Evolutionary conservation across 169 alveolate species (phyloP), one percentile per base, ranked within the genome.

Genomic region (Cryptosporidium felis): DNA sequence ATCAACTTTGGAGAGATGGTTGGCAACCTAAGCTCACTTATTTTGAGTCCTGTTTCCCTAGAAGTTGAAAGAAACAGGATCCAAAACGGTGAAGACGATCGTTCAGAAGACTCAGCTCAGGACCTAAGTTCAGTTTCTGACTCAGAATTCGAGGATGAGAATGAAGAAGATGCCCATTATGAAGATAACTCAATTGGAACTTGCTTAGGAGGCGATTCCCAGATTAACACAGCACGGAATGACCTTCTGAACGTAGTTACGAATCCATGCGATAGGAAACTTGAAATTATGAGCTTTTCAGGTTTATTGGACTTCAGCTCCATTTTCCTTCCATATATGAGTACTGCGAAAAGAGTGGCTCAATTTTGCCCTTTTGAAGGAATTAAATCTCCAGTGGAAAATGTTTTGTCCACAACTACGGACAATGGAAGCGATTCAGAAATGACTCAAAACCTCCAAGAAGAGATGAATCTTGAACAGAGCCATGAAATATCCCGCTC

Each of bases 221-320:
- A 26, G 49, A 8, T 47, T 0, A 23, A 44, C 0, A 49, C 30
- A 34, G 49, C 34, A 1, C 28, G 28, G 18, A 18, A 28, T 63
- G 45, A 63, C 14, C 41, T 63, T 21, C 14, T 74, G 30, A 74
- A 74, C 9, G 41, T 74, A 12, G 32, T 53, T 38, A 65, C 65
- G 3, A 34, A 61, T 74, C 28, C 67, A 10, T 18, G 42, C 28
- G 85, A 74, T 10, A 74, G 21, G 40, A 74, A 56, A 23, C 63
- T 74, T 18, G 85, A 74, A 34, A 49, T 74, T 36, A 40, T 74
- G 85, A 74, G 85, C 26, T 74, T 74, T 53, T 36, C 85, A 23
- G 67, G 74, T 0, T 53, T 74, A 16, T 12, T 74, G 14, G 85
- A 74, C 34, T 38, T 74, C n/a, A 74, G 67, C 41, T 74, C 85